Evolutionary conservation across 805 yeast genomes (phyloP).

Genomic region (Jamesozyma jinghongensis): DNA sequence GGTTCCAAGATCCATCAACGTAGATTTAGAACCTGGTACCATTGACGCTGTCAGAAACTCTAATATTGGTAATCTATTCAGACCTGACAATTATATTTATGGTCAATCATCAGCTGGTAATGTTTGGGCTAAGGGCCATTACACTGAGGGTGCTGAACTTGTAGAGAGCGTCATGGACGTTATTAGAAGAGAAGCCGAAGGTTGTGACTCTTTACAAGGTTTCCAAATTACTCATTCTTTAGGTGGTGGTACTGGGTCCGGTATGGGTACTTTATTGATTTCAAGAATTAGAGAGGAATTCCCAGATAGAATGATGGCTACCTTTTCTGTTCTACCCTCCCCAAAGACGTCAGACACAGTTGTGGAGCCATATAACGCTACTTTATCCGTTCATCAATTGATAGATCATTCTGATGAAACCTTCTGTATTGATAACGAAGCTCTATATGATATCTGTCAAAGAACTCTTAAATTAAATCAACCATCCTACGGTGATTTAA

Average conservation of each 20-base stretch:
- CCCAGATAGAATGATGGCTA: slow-evolving; percentile 94
- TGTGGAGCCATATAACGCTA: slow-evolving; percentile 91
- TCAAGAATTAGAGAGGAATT: slow-evolving; percentile 84
- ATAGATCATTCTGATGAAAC: slow-evolving; percentile 89
- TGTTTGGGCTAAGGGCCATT: slow-evolving; percentile 96
- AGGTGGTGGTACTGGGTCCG: slow-evolving; percentile 95
- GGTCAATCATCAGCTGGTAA: slow-evolving; percentile 93
- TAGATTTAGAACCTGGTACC: slow-evolving; percentile 92
- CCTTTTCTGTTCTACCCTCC: slow-evolving; percentile 87
- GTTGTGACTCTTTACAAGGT: slow-evolving; percentile 87
- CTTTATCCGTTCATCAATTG: slow-evolving; percentile 81
- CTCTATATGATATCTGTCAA: slow-evolving; percentile 81
- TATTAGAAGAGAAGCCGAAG: slow-evolving; percentile 88
- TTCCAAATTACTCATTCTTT: slow-evolving; percentile 80
- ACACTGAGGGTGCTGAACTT: slow-evolving; percentile 93
- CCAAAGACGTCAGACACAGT: slow-evolving; percentile 89
- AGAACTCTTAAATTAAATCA: slow-evolving; percentile 71
- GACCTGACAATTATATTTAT: slow-evolving; percentile 85
- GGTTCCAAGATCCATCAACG: slow-evolving; percentile 88
- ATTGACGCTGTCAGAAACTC: slow-evolving; percentile 78
- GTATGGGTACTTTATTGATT: slow-evolving; percentile 86
- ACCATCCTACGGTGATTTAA: slow-evolving; percentile 73
- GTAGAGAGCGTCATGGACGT: slow-evolving; percentile 85
- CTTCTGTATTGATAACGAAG: slow-evolving; percentile 92
- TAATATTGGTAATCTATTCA: slow-evolving; percentile 72